A percentile compares a stretch with the other conserved stretches of the same genome.
These are phyloP conservation scores for Didymella sp. DNA, from an alignment of 2,329 filamentous ascomycete genomes.

Conservation along the genomic window DNA sequence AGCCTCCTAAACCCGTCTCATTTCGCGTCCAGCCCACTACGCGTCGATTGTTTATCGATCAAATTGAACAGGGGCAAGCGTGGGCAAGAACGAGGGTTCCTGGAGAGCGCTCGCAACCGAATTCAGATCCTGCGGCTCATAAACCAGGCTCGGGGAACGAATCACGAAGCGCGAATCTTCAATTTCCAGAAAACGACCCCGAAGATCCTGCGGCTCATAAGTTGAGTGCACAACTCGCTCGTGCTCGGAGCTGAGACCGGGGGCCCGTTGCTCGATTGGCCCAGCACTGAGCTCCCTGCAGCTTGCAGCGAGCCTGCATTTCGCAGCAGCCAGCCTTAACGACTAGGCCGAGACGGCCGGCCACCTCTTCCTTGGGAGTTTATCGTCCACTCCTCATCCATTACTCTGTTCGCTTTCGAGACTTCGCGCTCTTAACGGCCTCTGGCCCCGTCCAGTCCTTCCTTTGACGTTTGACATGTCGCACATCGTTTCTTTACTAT, in stretches of 20 bases:
- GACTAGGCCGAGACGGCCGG: slow-evolving; percentile 29
- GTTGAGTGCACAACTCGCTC: slow-evolving; percentile 29
- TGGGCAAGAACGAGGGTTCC: slow-evolving; percentile 30
- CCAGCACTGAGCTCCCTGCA: slow-evolving; percentile 24
- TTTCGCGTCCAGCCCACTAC: slow-evolving; percentile 37
- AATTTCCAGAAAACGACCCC: slow-evolving; percentile 15
- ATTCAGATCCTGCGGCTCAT: slow-evolving; percentile 23
- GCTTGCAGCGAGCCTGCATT: slow-evolving; percentile 45
- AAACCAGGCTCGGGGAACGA: slow-evolving; percentile 14
- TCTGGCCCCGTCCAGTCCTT: slow-evolving; percentile 43
- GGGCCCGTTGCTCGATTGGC: slow-evolving; percentile 40
- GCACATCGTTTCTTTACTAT: slow-evolving; percentile 45
- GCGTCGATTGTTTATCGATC: slow-evolving; percentile 37
- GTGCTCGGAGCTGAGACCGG: slow-evolving; percentile 27
- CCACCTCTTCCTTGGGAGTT: slow-evolving; percentile 31
- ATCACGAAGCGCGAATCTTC: slow-evolving; percentile 23
- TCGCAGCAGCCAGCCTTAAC: slow-evolving; percentile 34
- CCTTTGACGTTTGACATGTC: slow-evolving; percentile 49
- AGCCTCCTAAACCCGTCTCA: slow-evolving; percentile 38
- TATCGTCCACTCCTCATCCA: slow-evolving; percentile 42
- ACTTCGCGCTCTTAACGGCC: slow-evolving; percentile 40
- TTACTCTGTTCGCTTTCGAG: slow-evolving; percentile 37
- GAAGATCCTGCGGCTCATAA: too few relatives aligned
- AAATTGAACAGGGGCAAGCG: slow-evolving; percentile 28
- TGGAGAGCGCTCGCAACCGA: slow-evolving; percentile 28